Conservation (phyloP, 2,329 filamentous ascomycete genomes). For the Exophiala sp. region DNA sequence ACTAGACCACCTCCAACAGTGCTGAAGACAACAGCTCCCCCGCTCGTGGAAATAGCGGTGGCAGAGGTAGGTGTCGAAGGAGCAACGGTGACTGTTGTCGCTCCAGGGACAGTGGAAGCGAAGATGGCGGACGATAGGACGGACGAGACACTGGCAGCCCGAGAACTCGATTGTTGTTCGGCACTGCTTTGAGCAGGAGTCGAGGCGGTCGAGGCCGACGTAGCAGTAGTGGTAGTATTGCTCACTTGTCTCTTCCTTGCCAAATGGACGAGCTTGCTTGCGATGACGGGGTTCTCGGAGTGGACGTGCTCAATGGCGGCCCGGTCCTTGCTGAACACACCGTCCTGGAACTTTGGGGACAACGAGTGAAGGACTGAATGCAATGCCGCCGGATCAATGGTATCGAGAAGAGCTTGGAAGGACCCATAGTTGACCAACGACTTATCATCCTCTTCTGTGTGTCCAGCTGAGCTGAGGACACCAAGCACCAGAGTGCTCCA, state of each 20-base stretch:
- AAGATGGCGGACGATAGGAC: slow-evolving; percentile 27
- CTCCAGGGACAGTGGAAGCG: slow-evolving; percentile 25
- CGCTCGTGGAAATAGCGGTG: slow-evolving; percentile 23
- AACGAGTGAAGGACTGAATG: slow-evolving; percentile 62
- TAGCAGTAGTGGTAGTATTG: slow-evolving; percentile 30
- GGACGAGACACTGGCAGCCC: slow-evolving; percentile 24
- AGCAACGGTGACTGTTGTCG: slow-evolving; percentile 27
- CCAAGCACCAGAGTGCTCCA: slow-evolving; percentile 23
- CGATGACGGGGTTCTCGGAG: slow-evolving; percentile 55
- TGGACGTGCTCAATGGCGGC: slow-evolving; percentile 59
- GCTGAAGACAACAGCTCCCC: slow-evolving; percentile 30
- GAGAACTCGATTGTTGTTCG: slow-evolving; percentile 17
- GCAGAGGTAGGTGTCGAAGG: slow-evolving; percentile 23
- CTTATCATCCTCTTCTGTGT: slow-evolving; percentile 20
- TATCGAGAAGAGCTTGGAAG: slow-evolving; percentile 53
- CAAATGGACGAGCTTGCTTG: slow-evolving; percentile 57
- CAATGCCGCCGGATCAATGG: slow-evolving; percentile 54
- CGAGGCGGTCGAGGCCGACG: slow-evolving; percentile 19
- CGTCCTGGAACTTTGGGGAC: slow-evolving; percentile 60
- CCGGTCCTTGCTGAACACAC: slow-evolving; percentile 60
- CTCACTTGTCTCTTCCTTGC: slow-evolving; percentile 52
- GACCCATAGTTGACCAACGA: slow-evolving; percentile 25
- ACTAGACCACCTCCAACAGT: slow-evolving; percentile 31
- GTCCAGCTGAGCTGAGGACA: slow-evolving; percentile 18
- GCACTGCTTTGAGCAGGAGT: slow-evolving; percentile 27